Base-by-base conservation (phyloP, 345 rosid species). In the Gossypium australe region DNA sequence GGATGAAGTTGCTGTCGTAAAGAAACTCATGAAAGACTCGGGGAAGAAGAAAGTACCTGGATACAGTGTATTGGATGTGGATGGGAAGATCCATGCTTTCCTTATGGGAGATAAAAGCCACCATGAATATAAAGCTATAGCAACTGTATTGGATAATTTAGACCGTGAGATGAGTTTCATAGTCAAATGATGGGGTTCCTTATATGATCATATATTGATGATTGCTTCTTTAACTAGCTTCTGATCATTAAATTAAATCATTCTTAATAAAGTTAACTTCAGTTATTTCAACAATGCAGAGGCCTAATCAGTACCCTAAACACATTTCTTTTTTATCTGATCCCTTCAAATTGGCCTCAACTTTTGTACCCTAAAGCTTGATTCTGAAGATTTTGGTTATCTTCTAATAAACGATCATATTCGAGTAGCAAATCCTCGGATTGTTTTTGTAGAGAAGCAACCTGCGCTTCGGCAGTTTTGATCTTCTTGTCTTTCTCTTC, bases 361-460 rank as follows among this genome's bases (percentile, higher is more conserved):
- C 72, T 73, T 74, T 66, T 79, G 72, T 80, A 85, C 59, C 94
- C 90, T 71, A 71, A 56, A 74, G 82, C 82, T 67, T 87, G 90
- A 80, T 79, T 86, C 84, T 94, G 98, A 75, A 94, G 95, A 75
- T 77, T 90, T 70, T 90, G 97, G 82, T 94, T 94, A 78, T 89
- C 93, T 83, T 94, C 97, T 53, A 94, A 77, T 47, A 94, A 76
- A 38, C 89, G 87, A 62, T 92, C 98, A 48, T 94, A 94, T 82
- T 92, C 97, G 13, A 94, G 90, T 51, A 94, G 85, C 4, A 94
- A 73, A 74, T 92, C 98, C 8, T 94, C 91, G 53, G 97, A 87
- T 74, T 90, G 98, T 57, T 90, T 89, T 77, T 92, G 97, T 29
- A 94, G 98, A 55, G 92, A 69, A 2, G 80, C 75, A 3, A 94